Percentiles rank a stretch among this genome's conserved stretches.
Evolutionary conservation across 352 stramenopile species (phyloP).

Genomic region (Globisporangium okanoganense): DNA sequence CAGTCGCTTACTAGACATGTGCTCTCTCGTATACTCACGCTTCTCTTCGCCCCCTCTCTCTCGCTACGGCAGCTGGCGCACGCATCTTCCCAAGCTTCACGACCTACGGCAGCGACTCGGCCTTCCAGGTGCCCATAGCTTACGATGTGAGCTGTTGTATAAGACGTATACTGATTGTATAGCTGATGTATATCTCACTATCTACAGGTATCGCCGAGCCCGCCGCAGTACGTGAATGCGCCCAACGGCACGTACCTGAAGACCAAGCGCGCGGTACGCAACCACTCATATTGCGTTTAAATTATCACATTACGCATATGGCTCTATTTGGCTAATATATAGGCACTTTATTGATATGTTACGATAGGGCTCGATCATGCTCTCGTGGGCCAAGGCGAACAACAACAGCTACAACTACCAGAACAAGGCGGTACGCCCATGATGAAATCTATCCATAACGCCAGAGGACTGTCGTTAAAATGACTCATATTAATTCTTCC

Average conservation of each 20-base stretch:
- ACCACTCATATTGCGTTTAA: too few species aligned
- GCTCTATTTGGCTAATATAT: not conserved
- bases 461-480: not conserved
- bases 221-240: slow-evolving; percentile 57
- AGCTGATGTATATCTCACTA: too few species aligned
- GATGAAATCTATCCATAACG: not conserved
- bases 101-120: slow-evolving; percentile 64
- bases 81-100: slow-evolving; percentile 79
- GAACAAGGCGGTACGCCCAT: slow-evolving; percentile 61
- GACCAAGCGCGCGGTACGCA: slow-evolving; percentile 66
- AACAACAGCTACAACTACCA: slow-evolving; percentile 77
- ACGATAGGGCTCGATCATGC: slow-evolving; percentile 69
- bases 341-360: not conserved
- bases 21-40: not conserved
- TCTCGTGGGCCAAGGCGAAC: slow-evolving; percentile 74
- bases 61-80: slow-evolving; percentile 25
- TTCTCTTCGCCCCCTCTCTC: not conserved
- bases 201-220: slow-evolving; percentile 56
- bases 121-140: slow-evolving; percentile 43
- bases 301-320: not conserved
- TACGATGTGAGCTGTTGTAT: too few species aligned
- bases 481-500: too few species aligned
- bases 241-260: slow-evolving; percentile 68
- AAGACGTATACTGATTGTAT: too few species aligned
- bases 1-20: not conserved